These are phyloP conservation scores for Diophrys appendiculata DNA, from an alignment of 73 alveolate genomes.

Conservation along the genomic window DNA sequence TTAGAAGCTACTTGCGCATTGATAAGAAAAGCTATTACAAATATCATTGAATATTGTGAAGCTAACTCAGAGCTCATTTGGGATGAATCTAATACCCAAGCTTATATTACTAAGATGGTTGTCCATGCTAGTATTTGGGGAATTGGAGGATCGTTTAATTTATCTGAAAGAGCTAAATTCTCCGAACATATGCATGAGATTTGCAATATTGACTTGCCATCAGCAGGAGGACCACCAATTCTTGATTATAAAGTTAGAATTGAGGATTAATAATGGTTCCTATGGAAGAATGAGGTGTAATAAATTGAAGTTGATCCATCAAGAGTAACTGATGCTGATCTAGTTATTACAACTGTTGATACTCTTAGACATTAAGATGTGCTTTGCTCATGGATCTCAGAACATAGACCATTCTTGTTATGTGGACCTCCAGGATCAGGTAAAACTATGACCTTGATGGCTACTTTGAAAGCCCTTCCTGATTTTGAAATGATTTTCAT, in stretches of 20 bases:
- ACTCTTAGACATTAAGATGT: slow-evolving; percentile 98
- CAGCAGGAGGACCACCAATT: slow-evolving; percentile 66
- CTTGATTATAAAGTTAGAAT: slow-evolving; percentile 95
- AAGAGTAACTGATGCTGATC: slow-evolving; percentile 96
- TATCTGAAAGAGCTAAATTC: slow-evolving; percentile 80
- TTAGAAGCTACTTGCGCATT: slow-evolving; percentile 95
- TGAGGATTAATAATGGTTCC: slow-evolving; percentile 93
- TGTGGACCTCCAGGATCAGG: slow-evolving; percentile 99
- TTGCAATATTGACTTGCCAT: slow-evolving; percentile 79
- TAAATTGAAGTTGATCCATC: slow-evolving; percentile 86
- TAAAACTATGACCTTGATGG: slow-evolving; percentile 99
- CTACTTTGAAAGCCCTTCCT: slow-evolving; percentile 96
- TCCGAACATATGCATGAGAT: slow-evolving; percentile 70
- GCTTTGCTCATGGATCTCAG: slow-evolving; percentile 97
- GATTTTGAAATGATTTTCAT: slow-evolving; percentile 98
- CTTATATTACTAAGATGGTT: slow-evolving; percentile 84
- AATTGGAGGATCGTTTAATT: slow-evolving; percentile 93
- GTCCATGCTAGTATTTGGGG: slow-evolving; percentile 93
- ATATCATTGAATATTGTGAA: slow-evolving; percentile 94
- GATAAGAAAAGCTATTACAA: slow-evolving; percentile 93
- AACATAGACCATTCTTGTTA: slow-evolving; percentile 97
- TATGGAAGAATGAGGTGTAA: slow-evolving; percentile 98
- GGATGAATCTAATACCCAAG: slow-evolving; percentile 71
- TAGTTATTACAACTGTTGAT: slow-evolving; percentile 98
- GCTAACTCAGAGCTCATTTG: slow-evolving; percentile 94